Evolutionary conservation across 2,329 filamentous ascomycete species (phyloP), one percentile per base, ranked within the genome.

Genomic region (Fusarium coicis): DNA sequence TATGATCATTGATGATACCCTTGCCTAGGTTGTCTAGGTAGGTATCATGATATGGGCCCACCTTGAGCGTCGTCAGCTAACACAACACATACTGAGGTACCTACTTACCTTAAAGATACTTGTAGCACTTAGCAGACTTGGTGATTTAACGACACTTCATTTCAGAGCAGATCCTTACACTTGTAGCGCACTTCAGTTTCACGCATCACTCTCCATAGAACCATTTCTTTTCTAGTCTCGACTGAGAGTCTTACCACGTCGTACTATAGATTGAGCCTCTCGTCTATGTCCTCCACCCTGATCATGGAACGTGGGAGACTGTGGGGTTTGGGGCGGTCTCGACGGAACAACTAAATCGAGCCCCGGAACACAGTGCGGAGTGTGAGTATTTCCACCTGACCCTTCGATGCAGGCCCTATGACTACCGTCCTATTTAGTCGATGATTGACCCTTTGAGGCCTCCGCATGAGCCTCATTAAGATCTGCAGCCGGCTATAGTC

Each of bases 331-430:
- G 59, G 44, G 71, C 49, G 53, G 70, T 74, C 61, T 63, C 61
- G 55, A 64, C 75, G 75, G 73, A 74, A 77, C 63, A 70, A 66
- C 19, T 44, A 69, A 70, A 49, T 58, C 71, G 54, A 63, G 62
- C 59, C 65, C 70, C 71, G 62, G 23, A 74, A 61, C 71, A 74
- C 71, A 72, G 71, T 74, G 71, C 42, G 23, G 15, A 68, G 39
- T 68, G 21, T 19, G 16, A 37, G 30, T 40, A 26, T n/a, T n/a
- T 42, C n/a, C n/a, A 26, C 30, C 15, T 19, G 30, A 15, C 30
- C 16, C 12, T 52, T 15, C 7, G n/a, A 52, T 52, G 18, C 12
- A 26, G 49, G 11, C 10, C 16, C 4, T 2, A 7, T 26, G 2
- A 26, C 11, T 5, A 19, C 49, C n/a, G 16, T 36, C 4, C 15